These are phyloP conservation scores for Inonotus obliquus DNA, from an alignment of 1,284 basidiomycete species.

Conservation along the genomic window DNA sequence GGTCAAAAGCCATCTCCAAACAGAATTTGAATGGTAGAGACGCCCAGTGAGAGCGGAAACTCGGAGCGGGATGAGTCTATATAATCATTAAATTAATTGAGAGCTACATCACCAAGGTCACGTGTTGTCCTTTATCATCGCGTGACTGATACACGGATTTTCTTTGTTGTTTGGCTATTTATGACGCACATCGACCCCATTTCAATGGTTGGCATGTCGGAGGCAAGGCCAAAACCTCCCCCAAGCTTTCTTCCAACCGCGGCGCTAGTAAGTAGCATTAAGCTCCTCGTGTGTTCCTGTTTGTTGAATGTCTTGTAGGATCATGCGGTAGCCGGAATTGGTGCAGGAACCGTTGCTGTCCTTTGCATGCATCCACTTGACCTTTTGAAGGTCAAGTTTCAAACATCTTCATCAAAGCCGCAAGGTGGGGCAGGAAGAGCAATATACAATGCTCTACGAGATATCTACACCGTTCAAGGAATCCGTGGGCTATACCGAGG, in stretches of 20 bases:
- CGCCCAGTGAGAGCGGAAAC: neutral
- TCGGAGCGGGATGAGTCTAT: neutral
- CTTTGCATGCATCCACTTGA: constrained; percentile 98
- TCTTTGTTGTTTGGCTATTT: neutral
- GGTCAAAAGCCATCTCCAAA: neutral
- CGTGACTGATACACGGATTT: neutral
- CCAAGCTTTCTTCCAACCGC: constrained; percentile 72
- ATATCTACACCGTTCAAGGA: constrained; percentile 75
- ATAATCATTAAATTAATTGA: too few relatives aligned
- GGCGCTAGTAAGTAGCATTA: constrained; percentile 46
- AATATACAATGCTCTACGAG: constrained; percentile 73
- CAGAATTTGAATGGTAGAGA: neutral
- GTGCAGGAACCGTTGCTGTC: constrained; percentile 89
- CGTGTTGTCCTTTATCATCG: neutral
- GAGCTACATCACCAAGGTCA: neutral
- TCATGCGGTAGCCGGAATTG: constrained; percentile 91
- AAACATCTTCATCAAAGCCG: constrained; percentile 75
- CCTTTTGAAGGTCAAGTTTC: constrained; percentile 92
- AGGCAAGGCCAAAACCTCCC: constrained; percentile 11
- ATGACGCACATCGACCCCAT: neutral
- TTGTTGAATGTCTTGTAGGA: constrained; percentile 44
- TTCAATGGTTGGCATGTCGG: constrained; percentile 5
- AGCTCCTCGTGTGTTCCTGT: constrained; percentile 7
- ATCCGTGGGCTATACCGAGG: constrained; percentile 90
- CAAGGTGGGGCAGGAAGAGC: constrained; percentile 65